These are phyloP conservation scores for Xylaria sp. DNA, from an alignment of 2,329 filamentous ascomycete genomes.

Conservation along the genomic window DNA sequence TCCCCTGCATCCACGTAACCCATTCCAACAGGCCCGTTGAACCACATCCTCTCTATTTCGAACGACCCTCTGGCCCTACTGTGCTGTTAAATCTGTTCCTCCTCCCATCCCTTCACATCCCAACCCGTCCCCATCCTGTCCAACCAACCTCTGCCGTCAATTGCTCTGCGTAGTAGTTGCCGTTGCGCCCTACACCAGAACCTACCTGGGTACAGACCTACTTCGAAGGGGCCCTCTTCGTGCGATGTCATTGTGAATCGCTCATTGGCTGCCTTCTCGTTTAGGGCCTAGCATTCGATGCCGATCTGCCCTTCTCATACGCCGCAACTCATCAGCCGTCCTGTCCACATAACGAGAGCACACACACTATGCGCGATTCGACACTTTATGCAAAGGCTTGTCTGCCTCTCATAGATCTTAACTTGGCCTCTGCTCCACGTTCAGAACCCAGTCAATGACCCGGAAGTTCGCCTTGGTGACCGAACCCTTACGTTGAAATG, in stretches of 20 bases:
- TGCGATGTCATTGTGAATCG: slow-evolving; percentile 14
- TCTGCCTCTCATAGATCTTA: slow-evolving; percentile 15
- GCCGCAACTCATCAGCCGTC: slow-evolving; percentile 13
- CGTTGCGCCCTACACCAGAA: slow-evolving; percentile 1
- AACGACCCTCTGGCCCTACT: not conserved
- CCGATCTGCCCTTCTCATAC: slow-evolving; percentile 10
- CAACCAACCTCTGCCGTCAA: not conserved
- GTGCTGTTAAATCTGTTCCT: not conserved
- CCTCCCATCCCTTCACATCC: not conserved
- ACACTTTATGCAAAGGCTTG: slow-evolving; percentile 17
- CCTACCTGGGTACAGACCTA: not conserved
- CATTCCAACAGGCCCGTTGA: slow-evolving; percentile 9
- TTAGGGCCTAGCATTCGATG: slow-evolving; percentile 11
- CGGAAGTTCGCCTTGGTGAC: slow-evolving; percentile 11
- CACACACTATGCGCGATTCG: slow-evolving; percentile 25
- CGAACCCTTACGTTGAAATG: slow-evolving; percentile 25
- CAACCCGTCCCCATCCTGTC: not conserved
- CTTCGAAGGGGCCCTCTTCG: slow-evolving; percentile 3
- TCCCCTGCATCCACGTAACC: slow-evolving; percentile 15
- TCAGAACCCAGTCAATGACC: slow-evolving; percentile 7
- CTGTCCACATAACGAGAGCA: slow-evolving; percentile 13
- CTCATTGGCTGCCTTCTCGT: slow-evolving; percentile 11
- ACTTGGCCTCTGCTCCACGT: slow-evolving; percentile 3
- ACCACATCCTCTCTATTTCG: not conserved
- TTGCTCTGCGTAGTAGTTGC: not conserved